These are phyloP conservation scores for sorghum (Sorghum bicolor) DNA, from an alignment of 176 grass and related monocot species.

Conservation along the genomic window Sorghum_bicolor_NCBIv3 NC_012873.2:16905501-16906000, in stretches of 20 bases:
- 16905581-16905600: background rate
- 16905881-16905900: no score
- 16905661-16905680: background rate
- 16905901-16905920: no score
- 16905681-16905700: background rate
- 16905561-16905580: background rate
- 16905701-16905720: background rate
- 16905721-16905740: background rate
- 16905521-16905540: slow-evolving; percentile 3
- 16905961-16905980: background rate
- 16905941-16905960: no score
- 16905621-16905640: background rate
- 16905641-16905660: background rate
- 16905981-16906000: background rate
- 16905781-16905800: background rate
- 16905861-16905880: no score
- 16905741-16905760: background rate
- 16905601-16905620: background rate
- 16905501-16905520: background rate
- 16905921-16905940: no score
- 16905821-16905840: background rate
- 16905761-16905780: background rate
- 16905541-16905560: background rate
- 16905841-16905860: background rate
- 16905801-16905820: background rate